Conservation (phyloP, 1,284 basidiomycete genomes). For the Ceratobasidium sp. region DNA sequence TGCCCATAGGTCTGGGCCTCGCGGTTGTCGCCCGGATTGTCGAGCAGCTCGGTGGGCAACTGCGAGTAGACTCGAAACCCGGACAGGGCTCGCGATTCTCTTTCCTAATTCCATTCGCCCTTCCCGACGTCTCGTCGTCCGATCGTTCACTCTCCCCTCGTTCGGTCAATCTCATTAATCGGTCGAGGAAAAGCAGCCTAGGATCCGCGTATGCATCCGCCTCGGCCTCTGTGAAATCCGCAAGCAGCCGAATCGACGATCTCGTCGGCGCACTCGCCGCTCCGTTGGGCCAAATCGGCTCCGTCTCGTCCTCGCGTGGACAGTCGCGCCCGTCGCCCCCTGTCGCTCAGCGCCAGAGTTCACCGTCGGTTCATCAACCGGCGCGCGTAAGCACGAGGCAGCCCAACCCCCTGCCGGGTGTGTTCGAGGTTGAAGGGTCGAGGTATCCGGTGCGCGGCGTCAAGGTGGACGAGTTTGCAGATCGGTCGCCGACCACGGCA, state of each 20-base stretch:
- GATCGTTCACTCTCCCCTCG: conserved; percentile 32
- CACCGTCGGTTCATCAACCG: not conserved
- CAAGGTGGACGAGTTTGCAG: conserved; percentile 58
- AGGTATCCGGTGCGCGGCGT: conserved; percentile 58
- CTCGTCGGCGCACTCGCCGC: conserved; percentile 73
- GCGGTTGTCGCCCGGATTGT: conserved; percentile 87
- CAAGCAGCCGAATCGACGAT: conserved; percentile 61
- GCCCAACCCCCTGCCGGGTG: conserved; percentile 50
- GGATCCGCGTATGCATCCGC: conserved; percentile 40
- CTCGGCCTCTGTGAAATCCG: conserved; percentile 30
- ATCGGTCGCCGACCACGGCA: conserved; percentile 49
- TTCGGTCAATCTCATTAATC: conserved; percentile 16
- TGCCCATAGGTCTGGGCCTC: conserved; percentile 71
- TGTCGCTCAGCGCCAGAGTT: conserved; percentile 22
- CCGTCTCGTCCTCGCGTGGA: conserved; percentile 3
- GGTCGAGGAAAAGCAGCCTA: conserved; percentile 37
- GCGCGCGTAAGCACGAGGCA: conserved; percentile 9
- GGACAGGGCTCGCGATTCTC: conserved; percentile 79
- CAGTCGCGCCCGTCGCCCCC: conserved; percentile 30
- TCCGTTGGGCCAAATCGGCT: conserved; percentile 55
- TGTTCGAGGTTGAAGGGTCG: conserved; percentile 56
- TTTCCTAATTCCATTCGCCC: conserved; percentile 71
- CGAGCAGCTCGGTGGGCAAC: conserved; percentile 80
- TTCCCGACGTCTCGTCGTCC: conserved; percentile 51
- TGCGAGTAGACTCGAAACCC: conserved; percentile 80